Percentiles rank a stretch among this genome's conserved stretches.
phyloP scores from a whole-genome alignment of 164 flowering plant genomes.

The Aristolochia californica region DNA sequence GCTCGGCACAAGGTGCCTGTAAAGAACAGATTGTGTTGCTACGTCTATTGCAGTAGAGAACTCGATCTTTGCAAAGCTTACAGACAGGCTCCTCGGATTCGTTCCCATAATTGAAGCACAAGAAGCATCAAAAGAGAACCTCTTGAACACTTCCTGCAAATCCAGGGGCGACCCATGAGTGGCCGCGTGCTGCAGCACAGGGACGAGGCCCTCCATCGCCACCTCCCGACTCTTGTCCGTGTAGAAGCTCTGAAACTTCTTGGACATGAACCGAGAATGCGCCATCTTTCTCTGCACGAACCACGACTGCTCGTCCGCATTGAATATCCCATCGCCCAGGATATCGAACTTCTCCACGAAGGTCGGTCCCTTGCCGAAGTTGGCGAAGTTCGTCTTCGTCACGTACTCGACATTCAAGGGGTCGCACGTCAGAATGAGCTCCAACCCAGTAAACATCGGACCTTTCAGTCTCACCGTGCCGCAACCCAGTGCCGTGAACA shows the following conservation, averaged over 20 bases:
- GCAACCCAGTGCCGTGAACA: background rate
- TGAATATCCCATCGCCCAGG: conserved; percentile 39
- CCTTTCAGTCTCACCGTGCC: background rate
- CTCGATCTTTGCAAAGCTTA: conserved; percentile 9
- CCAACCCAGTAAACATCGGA: background rate
- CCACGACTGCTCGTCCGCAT: conserved; percentile 16
- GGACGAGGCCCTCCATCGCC: conserved; percentile 5
- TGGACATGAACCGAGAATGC: conserved; percentile 1
- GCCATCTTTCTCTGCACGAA: conserved; percentile 10
- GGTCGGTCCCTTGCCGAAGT: conserved; percentile 26
- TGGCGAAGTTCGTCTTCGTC: conserved; percentile 22
- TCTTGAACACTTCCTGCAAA: conserved; percentile 20
- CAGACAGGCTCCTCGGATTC: conserved; percentile 7
- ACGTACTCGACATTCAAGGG: conserved; percentile 26
- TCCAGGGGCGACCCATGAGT: conserved; percentile 5
- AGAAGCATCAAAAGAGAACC: conserved; percentile 18
- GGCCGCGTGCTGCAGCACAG: conserved; percentile 6
- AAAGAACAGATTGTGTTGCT: conserved; percentile 9
- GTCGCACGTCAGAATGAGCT: conserved; percentile 12
- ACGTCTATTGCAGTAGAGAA: conserved; percentile 19
- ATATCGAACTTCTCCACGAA: conserved; percentile 27
- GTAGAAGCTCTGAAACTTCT: conserved; percentile 2
- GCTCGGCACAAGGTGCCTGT: conserved; percentile 6
- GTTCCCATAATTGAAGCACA: conserved; percentile 9
- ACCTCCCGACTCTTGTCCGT: background rate